Evolutionary conservation across 225 moss, liverwort and hornwort genomes (phyloP).

Genomic region (Pseudoscleropodium purum): DNA sequence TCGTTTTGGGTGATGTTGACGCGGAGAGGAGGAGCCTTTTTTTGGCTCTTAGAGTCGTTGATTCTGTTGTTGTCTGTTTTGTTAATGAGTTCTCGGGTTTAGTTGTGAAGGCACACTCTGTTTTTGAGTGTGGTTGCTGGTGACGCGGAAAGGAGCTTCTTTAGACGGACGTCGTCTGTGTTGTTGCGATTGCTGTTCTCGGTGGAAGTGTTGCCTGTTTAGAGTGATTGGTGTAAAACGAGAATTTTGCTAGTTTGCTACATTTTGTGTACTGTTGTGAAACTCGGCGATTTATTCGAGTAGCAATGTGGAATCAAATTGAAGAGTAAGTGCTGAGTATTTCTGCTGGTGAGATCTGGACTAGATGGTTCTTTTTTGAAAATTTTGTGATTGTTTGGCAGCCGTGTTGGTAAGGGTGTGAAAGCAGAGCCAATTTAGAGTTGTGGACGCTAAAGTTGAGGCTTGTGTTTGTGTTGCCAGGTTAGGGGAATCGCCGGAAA

Average conservation of each 20-base stretch:
- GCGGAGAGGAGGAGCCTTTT: background rate
- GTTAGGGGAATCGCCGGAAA: constrained; percentile 16
- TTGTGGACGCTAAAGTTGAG: background rate
- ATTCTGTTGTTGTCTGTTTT: background rate
- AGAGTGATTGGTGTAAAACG: background rate
- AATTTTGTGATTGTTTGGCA: background rate
- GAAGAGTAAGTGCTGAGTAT: constrained; percentile 3
- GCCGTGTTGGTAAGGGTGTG: background rate
- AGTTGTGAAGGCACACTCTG: background rate
- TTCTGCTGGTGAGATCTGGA: background rate
- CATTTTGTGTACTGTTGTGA: background rate
- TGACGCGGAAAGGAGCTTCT: background rate
- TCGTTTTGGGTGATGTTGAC: background rate
- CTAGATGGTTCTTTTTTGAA: background rate
- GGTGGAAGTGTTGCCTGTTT: background rate
- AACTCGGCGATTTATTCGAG: background rate
- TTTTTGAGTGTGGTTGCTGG: background rate
- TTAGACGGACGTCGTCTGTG: background rate
- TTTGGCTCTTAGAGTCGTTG: background rate
- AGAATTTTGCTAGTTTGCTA: background rate
- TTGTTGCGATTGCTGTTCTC: background rate
- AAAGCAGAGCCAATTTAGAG: background rate
- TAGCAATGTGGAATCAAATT: constrained; percentile 6
- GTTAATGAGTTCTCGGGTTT: background rate
- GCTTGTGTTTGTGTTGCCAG: constrained; percentile 3